phyloP scores from a whole-genome alignment of 805 yeast species.

The Lipomyces orientalis region DNA sequence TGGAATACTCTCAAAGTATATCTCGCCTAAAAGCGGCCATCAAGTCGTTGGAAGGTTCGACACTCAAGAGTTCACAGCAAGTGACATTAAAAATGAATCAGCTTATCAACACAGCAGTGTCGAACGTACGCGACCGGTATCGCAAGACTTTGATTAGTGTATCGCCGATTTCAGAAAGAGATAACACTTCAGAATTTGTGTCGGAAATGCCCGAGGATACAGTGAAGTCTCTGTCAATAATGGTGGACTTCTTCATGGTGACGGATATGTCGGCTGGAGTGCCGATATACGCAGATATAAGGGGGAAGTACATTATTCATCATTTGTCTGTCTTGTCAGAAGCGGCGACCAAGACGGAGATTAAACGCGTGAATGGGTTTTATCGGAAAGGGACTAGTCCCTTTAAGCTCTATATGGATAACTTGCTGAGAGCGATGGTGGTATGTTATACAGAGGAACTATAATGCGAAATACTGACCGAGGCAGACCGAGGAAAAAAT shows the following conservation, averaged over 20 bases:
- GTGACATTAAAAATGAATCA: conserved; percentile 29
- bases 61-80: conserved; percentile 36
- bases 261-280: conserved; percentile 22
- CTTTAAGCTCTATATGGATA: conserved; percentile 19
- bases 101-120: conserved; percentile 28
- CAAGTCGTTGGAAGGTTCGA: conserved; percentile 39
- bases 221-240: conserved; percentile 15
- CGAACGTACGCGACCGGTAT: conserved; percentile 27
- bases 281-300: conserved; percentile 28
- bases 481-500: conserved; percentile 18
- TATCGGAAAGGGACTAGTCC: conserved; percentile 29
- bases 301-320: conserved; percentile 17
- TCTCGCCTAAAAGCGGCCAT: conserved; percentile 39
- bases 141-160: conserved; percentile 15
- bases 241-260: conserved; percentile 32
- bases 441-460: conserved; percentile 8
- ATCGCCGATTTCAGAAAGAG: conserved; percentile 8
- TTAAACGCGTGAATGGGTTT: conserved; percentile 24
- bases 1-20: conserved; percentile 39
- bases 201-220: conserved; percentile 16
- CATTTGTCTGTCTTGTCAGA: conserved; percentile 21
- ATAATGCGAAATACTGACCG: neutral
- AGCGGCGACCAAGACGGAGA: conserved; percentile 11
- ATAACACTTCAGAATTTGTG: neutral
- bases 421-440: conserved; percentile 13